Percentiles rank a stretch among this genome's conserved stretches.
These are phyloP conservation scores for Pseudomonodictys pantanalensis DNA, from an alignment of 495 filamentous ascomycete genomes.

Conservation along the genomic window DNA sequence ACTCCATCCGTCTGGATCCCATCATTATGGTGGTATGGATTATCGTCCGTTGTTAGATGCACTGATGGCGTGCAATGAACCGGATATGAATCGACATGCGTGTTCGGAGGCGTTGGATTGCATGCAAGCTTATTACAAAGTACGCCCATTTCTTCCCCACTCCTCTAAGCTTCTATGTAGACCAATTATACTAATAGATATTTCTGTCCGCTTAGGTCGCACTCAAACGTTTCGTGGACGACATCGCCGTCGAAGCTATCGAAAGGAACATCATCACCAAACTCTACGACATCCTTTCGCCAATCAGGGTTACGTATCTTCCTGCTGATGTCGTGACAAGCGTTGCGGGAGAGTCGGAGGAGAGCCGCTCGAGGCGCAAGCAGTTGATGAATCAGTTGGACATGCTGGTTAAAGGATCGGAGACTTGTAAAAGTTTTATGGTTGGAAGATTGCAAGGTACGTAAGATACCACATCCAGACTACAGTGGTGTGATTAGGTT, in stretches of 20 bases:
- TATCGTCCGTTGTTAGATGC: not conserved
- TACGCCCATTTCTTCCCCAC: conserved; percentile 29
- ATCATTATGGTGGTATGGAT: not conserved
- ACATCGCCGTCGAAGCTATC: conserved; percentile 41
- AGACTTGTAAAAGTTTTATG: conserved; percentile 51
- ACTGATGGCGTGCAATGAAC: conserved; percentile 8
- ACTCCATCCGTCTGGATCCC: not conserved
- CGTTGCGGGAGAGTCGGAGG: conserved; percentile 57
- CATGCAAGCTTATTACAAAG: conserved; percentile 37
- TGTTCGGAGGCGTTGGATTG: conserved; percentile 29
- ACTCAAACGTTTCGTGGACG: conserved; percentile 60
- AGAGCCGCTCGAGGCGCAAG: conserved; percentile 48
- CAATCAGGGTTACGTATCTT: conserved; percentile 43
- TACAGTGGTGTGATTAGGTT: not conserved
- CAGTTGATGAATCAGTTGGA: conserved; percentile 52
- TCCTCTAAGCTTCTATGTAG: conserved; percentile 22
- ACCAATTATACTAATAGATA: conserved; percentile 10
- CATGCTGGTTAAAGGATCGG: conserved; percentile 49
- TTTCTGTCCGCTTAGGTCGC: conserved; percentile 51
- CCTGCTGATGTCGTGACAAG: conserved; percentile 42
- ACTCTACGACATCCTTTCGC: conserved; percentile 34
- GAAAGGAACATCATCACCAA: conserved; percentile 10
- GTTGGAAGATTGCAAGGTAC: conserved; percentile 23
- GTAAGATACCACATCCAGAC: not conserved
- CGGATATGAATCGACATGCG: conserved; percentile 27